Base-by-base conservation (phyloP, 2,329 filamentous ascomycete genomes). In the Colletotrichum musae region DNA sequence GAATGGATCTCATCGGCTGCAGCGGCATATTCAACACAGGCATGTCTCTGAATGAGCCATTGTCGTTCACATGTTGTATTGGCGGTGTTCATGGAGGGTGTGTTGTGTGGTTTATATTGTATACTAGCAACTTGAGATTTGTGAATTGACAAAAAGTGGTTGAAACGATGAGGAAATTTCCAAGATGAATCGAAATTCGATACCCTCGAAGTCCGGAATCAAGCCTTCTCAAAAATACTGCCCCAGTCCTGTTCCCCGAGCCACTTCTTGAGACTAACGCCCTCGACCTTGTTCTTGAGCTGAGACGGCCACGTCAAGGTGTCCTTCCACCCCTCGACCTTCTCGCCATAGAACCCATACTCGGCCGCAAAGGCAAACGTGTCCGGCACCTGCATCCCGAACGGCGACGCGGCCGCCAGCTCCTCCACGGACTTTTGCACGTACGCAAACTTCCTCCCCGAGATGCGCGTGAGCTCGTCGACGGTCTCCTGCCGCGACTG, bases 391-490 rank as follows among this genome's bases (percentile, higher is more conserved):
- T 68, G 52, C 15, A 36, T 18, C 1, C 64, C 64, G 16, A 68
- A 10, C 13, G 59, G 64, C 6, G 39, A 47, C 6, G 45, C 51
- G 4, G 52, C 52, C 6, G 64, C 64, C 77, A 85, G 81, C 2
- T 75, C 72, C 16, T 81, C 73, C 4, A 74, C 62, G 0, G 69
- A 72, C 57, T 81, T 61, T 7, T 77, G 67, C 2, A 80, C 67
- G 15, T 80, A 74, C 1, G 71, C 71, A 0, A 78, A 80, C n/a
- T 78, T 66, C 26, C 81, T 78, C 0, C 82, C 82, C 0, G 80
- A 81, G 6, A 77, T 76, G 41, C 69, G 76, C 2, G 74, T 74
- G 80, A 82, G 86, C 0, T 73, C 56, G 0, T 79, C 75, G 1
- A 80, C 63, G 1, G 77, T 71, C 43, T 85, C 76, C 0, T 66